Percentiles rank a stretch among this genome's conserved stretches.
Conservation (phyloP, 257 asterid genomes). For the Ilex asprella region DNA sequence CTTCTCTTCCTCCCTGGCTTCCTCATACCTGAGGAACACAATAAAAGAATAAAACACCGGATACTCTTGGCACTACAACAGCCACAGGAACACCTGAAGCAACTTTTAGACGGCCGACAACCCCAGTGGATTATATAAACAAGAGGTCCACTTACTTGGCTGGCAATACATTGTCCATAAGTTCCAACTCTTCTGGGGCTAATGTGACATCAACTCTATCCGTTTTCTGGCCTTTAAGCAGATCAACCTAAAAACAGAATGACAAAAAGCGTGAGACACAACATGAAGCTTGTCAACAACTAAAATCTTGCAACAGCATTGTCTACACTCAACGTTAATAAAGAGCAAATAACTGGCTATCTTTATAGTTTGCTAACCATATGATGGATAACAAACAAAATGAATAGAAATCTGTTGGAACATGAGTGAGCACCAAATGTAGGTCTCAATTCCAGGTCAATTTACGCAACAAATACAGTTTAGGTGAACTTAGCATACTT, state of each 20-base stretch:
- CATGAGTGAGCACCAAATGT: too few relatives aligned
- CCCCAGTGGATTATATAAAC: not conserved
- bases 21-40: conserved; percentile 56
- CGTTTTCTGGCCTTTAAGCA: conserved; percentile 84
- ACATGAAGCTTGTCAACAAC: not conserved
- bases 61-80: too few relatives aligned
- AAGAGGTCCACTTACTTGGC: conserved; percentile 52
- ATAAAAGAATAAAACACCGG: not conserved
- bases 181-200: conserved; percentile 88
- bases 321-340: too few relatives aligned
- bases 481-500: too few relatives aligned
- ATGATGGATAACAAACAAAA: not conserved
- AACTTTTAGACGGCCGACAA: too few relatives aligned
- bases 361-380: not conserved
- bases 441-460: too few relatives aligned
- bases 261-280: not conserved
- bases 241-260: conserved; percentile 54
- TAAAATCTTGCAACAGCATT: too few relatives aligned
- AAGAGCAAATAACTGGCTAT: too few relatives aligned
- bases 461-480: too few relatives aligned
- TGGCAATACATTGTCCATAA: conserved; percentile 85
- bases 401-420: too few relatives aligned
- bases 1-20: conserved; percentile 97
- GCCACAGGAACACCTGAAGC: too few relatives aligned
- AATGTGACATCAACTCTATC: conserved; percentile 87